Evolutionary conservation across 23 red algal genomes (phyloP), one percentile per base, ranked within the genome.

Genomic region (Porphyridium purpureum): DNA sequence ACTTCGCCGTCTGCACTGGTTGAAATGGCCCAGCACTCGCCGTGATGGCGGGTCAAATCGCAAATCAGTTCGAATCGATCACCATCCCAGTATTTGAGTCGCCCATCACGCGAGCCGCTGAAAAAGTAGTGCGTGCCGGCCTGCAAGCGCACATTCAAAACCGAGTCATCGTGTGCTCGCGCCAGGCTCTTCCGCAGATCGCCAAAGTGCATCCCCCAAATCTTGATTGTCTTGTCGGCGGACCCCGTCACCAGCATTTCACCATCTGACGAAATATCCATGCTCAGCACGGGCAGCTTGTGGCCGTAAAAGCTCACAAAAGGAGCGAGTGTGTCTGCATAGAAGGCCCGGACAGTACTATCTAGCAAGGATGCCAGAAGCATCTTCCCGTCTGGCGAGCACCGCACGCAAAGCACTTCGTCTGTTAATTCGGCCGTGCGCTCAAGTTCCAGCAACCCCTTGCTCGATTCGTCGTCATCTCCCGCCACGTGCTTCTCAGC

Each of bases 181-280:
- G n/a, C n/a, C 38, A 98, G 38, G 64, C 80, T 81, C 11, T 74
- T 32, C 25, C 68, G 72, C 38, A 74, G 81, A 35, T 98, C 90
- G 29, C 90, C 90, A 58, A 85, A 98, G 20, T 98, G 72, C 57
- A 98, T 41, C 3, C 80, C 90, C 90, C 90, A 98, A 4, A 98
- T 24, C 55, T 85, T 98, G 42, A 79, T 55, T n/a, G 74, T 84
- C 66, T 81, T 86, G 52, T 98, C 90, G 14, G 72, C 79, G 2
- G 90, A 85, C 19, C 80, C 80, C 4, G 90, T 98, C 8, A 69
- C 81, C 0, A 98, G 31, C 34, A 98, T 28, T 60, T 35, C 26
- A 28, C 76, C 79, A 55, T 98, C 90, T 21, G 54, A 69, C 22
- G 77, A 84, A 8, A 86, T 59, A 56, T 80, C 80, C 36, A 98